Base-by-base conservation (phyloP, 1,284 basidiomycete species). In the Pseudomicrostroma phylloplanum region DNA sequence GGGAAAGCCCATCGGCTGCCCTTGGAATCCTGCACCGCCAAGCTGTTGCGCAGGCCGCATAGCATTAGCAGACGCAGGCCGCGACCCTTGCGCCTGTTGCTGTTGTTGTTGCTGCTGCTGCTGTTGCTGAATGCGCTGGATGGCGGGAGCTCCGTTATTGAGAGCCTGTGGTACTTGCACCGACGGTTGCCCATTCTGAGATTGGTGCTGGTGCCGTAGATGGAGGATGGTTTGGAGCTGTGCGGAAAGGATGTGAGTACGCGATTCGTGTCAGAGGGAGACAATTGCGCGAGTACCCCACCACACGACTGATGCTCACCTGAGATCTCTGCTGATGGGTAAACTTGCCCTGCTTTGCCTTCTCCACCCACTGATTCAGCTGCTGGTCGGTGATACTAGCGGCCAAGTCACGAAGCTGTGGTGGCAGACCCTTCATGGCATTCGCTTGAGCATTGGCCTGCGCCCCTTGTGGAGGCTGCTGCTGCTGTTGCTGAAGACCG, bases 151-250 rank as follows among this genome's bases (percentile, higher is more conserved):
- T 3, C 43, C 43, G 43, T n/a, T 21, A 12, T 48, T 48, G 4
- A 12, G 43, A 13, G 6, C 21, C 43, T 17, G 21, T 17, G 43
- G 21, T 48, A 12, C 43, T 12, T 48, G 43, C 43, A 21, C 15
- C 6, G 43, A 48, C 21, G 17, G 17, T 48, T 17, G 17, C 21
- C 17, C 17, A 21, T 21, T 25, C 21, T 54, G 51, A 21, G 51
- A 19, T 19, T 54, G n/a, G 15, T 19, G 15, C 51, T 54, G 51
- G 15, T 23, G 25, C 21, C 51, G 51, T 23, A 19, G 21, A 23
- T 54, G 51, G 6, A 54, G 51, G 26, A 54, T 54, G 21, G 26
- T 19, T 54, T 54, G 51, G 13, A 54, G 51, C 51, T 54, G 51
- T 25, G 51, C 6, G 43, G 12, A 21, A 48, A 12, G 12, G 43